Evolutionary conservation across 2,329 filamentous ascomycete genomes (phyloP).

Genomic region (Periconia macrospinosa): DNA sequence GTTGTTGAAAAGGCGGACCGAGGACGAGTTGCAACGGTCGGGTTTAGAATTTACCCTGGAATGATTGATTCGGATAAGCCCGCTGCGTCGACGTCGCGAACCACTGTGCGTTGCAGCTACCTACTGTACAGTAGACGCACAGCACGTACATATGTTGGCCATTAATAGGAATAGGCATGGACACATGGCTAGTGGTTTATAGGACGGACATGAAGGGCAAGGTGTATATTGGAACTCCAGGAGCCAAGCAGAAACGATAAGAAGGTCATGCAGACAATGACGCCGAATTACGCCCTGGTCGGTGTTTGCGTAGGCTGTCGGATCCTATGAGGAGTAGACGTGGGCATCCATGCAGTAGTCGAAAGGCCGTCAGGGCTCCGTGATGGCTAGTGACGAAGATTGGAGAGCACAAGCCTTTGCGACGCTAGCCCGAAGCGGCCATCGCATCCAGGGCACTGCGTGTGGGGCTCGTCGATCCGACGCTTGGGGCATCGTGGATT

Average conservation of each 20-base stretch:
- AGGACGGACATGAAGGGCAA: neutral
- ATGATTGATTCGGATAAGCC: no score
- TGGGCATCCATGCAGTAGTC: conserved; percentile 4
- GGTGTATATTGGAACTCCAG: neutral
- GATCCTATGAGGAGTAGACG: neutral
- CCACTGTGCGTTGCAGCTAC: no score
- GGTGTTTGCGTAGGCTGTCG: no score
- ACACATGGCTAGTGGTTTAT: no score
- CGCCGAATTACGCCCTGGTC: neutral
- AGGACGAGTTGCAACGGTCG: no score
- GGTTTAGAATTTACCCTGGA: no score
- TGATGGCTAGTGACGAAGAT: conserved; percentile 2
- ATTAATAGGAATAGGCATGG: no score
- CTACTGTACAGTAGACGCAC: no score
- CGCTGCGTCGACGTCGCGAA: no score
- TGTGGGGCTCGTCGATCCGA: conserved; percentile 7
- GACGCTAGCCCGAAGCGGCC: conserved; percentile 4
- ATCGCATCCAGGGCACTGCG: conserved; percentile 3
- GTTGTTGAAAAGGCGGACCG: no score
- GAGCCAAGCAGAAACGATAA: neutral
- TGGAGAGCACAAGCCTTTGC: neutral
- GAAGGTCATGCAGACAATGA: conserved; percentile 1
- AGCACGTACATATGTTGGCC: no score
- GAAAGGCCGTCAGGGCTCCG: neutral
- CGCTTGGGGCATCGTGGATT: neutral